A percentile compares a stretch with the other conserved stretches of the same genome.
phyloP scores from a whole-genome alignment of 169 alveolate species.

The Plasmodium ovale region DNA sequence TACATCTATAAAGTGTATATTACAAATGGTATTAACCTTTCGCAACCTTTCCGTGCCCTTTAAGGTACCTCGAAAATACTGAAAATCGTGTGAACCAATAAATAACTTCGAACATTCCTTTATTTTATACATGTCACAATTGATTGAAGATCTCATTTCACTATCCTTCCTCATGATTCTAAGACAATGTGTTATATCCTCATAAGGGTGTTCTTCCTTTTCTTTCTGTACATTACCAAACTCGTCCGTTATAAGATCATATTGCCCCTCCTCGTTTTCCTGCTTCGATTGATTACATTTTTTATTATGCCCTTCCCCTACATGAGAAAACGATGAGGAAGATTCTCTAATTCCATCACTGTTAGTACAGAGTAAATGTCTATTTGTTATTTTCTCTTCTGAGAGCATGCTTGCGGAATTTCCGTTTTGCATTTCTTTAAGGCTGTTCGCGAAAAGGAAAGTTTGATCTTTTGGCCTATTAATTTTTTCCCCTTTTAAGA shows the following conservation, averaged over 20 bases:
- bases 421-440: not conserved
- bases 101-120: constrained; percentile 54
- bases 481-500: not conserved
- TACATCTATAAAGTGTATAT: constrained; percentile 41
- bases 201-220: not conserved
- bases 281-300: not conserved
- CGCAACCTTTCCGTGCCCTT: constrained; percentile 58
- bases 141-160: constrained; percentile 14
- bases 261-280: not conserved
- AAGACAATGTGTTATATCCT: constrained; percentile 21
- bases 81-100: constrained; percentile 53
- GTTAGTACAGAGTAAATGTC: too few relatives aligned
- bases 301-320: not conserved
- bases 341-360: too few relatives aligned
- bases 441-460: not conserved
- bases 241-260: not conserved
- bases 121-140: constrained; percentile 52
- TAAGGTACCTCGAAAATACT: constrained; percentile 46
- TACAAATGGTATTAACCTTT: constrained; percentile 42
- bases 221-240: not conserved
- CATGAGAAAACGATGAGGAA: too few relatives aligned
- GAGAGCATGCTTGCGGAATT: not conserved
- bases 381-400: too few relatives aligned
- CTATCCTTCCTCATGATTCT: constrained; percentile 21
- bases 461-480: not conserved